Percentiles rank a stretch among this genome's conserved stretches.
Evolutionary conservation across 116 monocot genomes (phyloP).

Genomic region (Papilionanthe hybrid): DNA sequence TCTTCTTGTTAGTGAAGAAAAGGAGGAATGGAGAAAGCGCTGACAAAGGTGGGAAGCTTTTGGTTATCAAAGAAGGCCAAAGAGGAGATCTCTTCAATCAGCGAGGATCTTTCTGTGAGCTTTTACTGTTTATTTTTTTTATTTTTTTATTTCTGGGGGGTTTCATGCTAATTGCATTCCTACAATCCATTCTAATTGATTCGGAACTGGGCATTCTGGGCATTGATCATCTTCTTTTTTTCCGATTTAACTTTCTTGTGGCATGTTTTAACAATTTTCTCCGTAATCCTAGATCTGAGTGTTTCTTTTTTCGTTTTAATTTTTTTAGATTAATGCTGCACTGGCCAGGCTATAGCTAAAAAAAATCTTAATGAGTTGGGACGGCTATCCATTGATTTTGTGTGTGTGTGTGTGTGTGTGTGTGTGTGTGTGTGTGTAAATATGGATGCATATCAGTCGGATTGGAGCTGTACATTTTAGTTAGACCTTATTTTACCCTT

Average conservation of each 20-base stretch:
- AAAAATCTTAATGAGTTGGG: too few relatives aligned
- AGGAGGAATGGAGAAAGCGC: conserved; percentile 76
- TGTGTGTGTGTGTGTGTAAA: too few relatives aligned
- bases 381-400: neutral
- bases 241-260: neutral
- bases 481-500: neutral
- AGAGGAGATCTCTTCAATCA: conserved; percentile 93
- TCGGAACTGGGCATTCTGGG: neutral
- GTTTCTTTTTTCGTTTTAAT: neutral
- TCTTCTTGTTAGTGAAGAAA: conserved; percentile 5
- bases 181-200: neutral
- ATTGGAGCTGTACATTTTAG: neutral
- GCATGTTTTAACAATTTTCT: neutral
- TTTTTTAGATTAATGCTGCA: too few relatives aligned
- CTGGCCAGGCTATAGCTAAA: too few relatives aligned
- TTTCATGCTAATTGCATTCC: neutral
- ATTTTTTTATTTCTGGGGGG: neutral
- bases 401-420: too few relatives aligned
- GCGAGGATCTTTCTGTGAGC: conserved; percentile 91
- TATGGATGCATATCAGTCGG: neutral
- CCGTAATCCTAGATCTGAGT: neutral
- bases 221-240: neutral
- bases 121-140: too few relatives aligned
- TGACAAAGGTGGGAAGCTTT: conserved; percentile 81
- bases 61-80: conserved; percentile 89